Evolutionary conservation across 2,329 filamentous ascomycete genomes (phyloP).

Genomic region (Aspergillus quadricinctus): DNA sequence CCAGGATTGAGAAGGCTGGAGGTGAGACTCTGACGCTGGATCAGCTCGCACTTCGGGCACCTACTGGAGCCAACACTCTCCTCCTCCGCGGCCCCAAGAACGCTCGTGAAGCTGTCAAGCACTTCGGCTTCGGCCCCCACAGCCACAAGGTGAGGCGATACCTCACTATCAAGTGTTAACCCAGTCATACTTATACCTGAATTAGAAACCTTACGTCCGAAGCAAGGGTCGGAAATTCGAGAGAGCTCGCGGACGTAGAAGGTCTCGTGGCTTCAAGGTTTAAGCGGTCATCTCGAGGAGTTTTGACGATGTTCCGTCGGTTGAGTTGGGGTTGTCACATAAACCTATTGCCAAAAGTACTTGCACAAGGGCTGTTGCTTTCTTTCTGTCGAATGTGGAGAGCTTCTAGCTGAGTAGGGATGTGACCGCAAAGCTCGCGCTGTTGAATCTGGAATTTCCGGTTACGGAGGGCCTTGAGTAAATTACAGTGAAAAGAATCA

Average conservation of each 20-base stretch:
- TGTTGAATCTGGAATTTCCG: not conserved
- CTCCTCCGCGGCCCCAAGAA: constrained; percentile 98
- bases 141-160: constrained; percentile 74
- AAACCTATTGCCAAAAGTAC: constrained; percentile 11
- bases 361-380: not conserved
- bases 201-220: constrained; percentile 87
- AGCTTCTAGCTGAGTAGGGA: not conserved
- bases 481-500: not conserved
- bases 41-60: constrained; percentile 91
- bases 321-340: constrained; percentile 16
- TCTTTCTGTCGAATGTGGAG: not conserved
- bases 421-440: not conserved
- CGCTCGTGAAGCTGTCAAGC: constrained; percentile 94
- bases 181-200: not conserved
- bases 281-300: constrained; percentile 50
- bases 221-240: constrained; percentile 99
- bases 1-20: constrained; percentile 87
- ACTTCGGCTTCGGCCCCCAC: constrained; percentile 98
- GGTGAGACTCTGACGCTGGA: constrained; percentile 95
- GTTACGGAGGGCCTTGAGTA: not conserved
- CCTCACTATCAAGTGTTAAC: constrained; percentile 13
- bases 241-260: constrained; percentile 96
- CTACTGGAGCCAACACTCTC: constrained; percentile 94
- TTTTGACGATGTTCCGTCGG: constrained; percentile 2
- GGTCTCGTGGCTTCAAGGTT: constrained; percentile 99